These are phyloP conservation scores for Populus hybrid DNA, from an alignment of 441 rosid genomes.

Conservation along the genomic window DNA sequence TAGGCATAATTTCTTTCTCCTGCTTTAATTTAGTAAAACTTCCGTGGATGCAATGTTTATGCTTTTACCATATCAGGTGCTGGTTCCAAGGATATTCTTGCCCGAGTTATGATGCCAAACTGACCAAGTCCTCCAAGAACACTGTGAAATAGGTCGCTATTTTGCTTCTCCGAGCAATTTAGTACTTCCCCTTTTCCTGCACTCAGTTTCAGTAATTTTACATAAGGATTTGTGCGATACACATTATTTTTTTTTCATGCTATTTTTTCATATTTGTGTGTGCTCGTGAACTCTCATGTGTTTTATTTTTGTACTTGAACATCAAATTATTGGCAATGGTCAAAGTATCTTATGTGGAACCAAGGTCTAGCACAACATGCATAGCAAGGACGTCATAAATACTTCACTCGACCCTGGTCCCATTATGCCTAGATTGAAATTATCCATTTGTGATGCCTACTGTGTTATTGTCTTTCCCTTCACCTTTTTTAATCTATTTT, in stretches of 20 bases:
- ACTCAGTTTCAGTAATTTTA: conserved; percentile 22
- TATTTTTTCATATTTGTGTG: not conserved
- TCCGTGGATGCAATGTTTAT: conserved; percentile 10
- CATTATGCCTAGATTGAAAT: conserved; percentile 10
- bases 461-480: not conserved
- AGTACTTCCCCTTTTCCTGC: conserved; percentile 92
- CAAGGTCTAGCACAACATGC: conserved; percentile 3
- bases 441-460: not conserved
- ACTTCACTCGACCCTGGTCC: conserved; percentile 8
- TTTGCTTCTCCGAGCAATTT: conserved; percentile 75
- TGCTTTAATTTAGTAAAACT: not conserved
- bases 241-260: not conserved
- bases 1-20: not conserved
- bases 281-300: not conserved
- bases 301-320: conserved; percentile 9
- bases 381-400: not conserved
- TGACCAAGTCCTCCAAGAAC: conserved; percentile 98
- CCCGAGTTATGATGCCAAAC: conserved; percentile 94
- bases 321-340: not conserved
- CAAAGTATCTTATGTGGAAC: conserved; percentile 8
- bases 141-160: conserved; percentile 76
- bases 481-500: not conserved
- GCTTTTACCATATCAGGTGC: conserved; percentile 83
- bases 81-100: conserved; percentile 79
- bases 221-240: conserved; percentile 17